Evolutionary conservation across 139 green algal genomes (phyloP), one percentile per base, ranked within the genome.

Genomic region (Ettlia oleoabundans): DNA sequence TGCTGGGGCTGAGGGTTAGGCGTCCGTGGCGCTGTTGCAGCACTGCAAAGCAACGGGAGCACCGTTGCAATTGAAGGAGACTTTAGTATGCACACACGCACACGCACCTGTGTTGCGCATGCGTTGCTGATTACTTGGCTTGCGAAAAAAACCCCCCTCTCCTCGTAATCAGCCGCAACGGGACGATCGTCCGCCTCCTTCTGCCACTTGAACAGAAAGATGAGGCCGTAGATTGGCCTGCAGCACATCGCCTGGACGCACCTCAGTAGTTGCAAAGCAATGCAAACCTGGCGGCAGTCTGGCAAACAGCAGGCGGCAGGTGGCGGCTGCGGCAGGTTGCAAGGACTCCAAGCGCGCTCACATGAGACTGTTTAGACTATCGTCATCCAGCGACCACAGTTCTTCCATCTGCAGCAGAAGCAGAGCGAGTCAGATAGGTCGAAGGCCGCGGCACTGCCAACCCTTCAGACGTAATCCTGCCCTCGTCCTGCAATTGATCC

Each of bases 201-300:
- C 28, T 87, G 85, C 92, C 92, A 99, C 86, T 99, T 99, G 92
- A 99, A 99, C 41, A 99, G 89, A 81, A 99, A 99, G 4, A 99
- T 95, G 3, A 99, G 87, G 1, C 97, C 97, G 82, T 98, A 97
- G 7, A 99, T 91, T 0, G 96, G 97, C 68, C 92, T 98, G 90
- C 76, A 84, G 1, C 19, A 7, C 58, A 58, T 15, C 47, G 47
- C 10, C 10, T 22, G 67, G n/a, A n/a, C n/a, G n/a, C n/a, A n/a
- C n/a, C n/a, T n/a, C n/a, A n/a, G n/a, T n/a, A n/a, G n/a, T n/a
- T 63, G 33, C 7, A 61, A 69, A 28, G 55, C 21, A 28, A n/a
- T 28, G 55, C 28, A 65, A n/a, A n/a, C 55, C 55, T 32, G 63
- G 63, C 63, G 63, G n/a, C 32, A 10, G 5, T n/a, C 26, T 24